Evolutionary conservation across 495 filamentous ascomycete genomes (phyloP).

Genomic region (Platismatia glauca): DNA sequence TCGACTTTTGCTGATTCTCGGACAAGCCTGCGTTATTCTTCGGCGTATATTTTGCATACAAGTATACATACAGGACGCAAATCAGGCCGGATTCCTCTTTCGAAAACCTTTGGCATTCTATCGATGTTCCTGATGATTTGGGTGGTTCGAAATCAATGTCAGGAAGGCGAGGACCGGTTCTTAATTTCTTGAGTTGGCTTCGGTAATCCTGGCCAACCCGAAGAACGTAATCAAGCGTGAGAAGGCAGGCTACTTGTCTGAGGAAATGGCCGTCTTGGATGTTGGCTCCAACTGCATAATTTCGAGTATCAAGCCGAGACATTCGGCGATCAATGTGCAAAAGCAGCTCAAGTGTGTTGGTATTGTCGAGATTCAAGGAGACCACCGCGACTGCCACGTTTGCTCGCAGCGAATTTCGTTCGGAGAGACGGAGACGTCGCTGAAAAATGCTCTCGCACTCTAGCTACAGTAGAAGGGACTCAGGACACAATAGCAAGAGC

Average conservation of each 20-base stretch:
- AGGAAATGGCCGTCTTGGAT: no score
- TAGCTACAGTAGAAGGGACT: no score
- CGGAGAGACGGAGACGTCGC: no score
- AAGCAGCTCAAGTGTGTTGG: neutral
- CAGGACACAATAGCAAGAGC: no score
- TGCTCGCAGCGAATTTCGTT: no score
- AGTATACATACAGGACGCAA: slow-evolving; percentile 17
- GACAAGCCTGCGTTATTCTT: slow-evolving; percentile 22
- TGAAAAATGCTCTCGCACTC: no score
- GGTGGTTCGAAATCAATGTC: neutral
- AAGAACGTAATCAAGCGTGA: neutral
- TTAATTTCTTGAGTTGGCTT: slow-evolving; percentile 7
- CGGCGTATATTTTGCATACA: slow-evolving; percentile 20
- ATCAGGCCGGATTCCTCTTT: slow-evolving; percentile 19
- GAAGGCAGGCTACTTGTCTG: neutral
- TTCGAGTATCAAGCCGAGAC: no score
- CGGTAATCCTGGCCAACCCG: neutral
- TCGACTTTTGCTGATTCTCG: neutral
- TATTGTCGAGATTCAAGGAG: neutral
- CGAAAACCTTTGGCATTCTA: slow-evolving; percentile 18
- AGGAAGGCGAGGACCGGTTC: neutral
- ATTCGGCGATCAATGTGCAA: no score
- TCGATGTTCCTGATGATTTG: slow-evolving; percentile 4
- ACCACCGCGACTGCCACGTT: no score
- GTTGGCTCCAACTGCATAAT: no score